phyloP scores from a whole-genome alignment of 768 basidiomycete species.

The Lentinula sp. region DNA sequence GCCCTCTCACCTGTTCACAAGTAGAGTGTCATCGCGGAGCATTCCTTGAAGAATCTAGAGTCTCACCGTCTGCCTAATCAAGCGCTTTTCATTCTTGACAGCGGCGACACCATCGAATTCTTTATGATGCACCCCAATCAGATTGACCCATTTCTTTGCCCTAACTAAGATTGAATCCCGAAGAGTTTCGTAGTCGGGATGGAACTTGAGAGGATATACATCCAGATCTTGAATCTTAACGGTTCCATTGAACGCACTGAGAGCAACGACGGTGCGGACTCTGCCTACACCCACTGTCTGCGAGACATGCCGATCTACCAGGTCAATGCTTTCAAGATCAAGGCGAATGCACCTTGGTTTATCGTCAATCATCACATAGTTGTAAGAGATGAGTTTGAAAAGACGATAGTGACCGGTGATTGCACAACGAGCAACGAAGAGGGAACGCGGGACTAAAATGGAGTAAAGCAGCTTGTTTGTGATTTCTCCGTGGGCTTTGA shows the following conservation, averaged over 20 bases:
- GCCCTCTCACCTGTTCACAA: constrained; percentile 38
- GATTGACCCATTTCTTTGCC: constrained; percentile 50
- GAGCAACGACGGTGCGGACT: constrained; percentile 31
- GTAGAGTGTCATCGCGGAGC: background rate
- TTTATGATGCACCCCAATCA: constrained; percentile 52
- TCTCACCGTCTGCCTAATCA: constrained; percentile 43
- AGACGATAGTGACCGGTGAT: constrained; percentile 47
- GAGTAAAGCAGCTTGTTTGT: constrained; percentile 50
- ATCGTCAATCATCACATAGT: constrained; percentile 27
- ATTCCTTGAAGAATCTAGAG: constrained; percentile 3
- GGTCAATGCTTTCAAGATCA: constrained; percentile 44
- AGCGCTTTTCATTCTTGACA: constrained; percentile 24
- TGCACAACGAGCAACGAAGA: constrained; percentile 46
- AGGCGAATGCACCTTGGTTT: constrained; percentile 35
- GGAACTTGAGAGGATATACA: constrained; percentile 48
- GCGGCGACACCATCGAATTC: constrained; percentile 50
- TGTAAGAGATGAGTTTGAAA: constrained; percentile 37
- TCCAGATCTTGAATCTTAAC: constrained; percentile 43
- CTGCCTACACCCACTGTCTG: constrained; percentile 33
- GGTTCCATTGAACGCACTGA: constrained; percentile 42
- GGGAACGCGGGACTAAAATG: constrained; percentile 47
- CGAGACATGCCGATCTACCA: constrained; percentile 30
- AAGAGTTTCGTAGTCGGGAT: constrained; percentile 36
- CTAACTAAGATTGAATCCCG: constrained; percentile 33
- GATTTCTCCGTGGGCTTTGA: constrained; percentile 50